Evolutionary conservation across 2,329 filamentous ascomycete genomes (phyloP).

Genomic region (Verticillium longisporum): DNA sequence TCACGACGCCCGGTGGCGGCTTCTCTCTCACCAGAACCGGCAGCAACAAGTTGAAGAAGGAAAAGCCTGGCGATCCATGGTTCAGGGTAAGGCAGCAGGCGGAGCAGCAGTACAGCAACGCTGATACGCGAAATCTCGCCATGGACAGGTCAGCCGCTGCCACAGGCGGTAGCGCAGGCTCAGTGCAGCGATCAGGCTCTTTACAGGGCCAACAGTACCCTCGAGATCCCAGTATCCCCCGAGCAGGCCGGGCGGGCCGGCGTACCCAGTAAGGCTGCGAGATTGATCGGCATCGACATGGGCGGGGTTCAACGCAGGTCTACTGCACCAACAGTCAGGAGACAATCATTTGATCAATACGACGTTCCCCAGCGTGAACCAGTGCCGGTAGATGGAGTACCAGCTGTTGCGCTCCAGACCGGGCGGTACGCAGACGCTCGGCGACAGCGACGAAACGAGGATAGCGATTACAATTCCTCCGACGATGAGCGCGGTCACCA

Average conservation of each 20-base stretch:
- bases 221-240: slow-evolving; percentile 14
- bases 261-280: slow-evolving; percentile 12
- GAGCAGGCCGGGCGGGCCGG: slow-evolving; percentile 1
- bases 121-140: slow-evolving; percentile 15
- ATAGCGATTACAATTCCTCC: neutral
- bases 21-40: slow-evolving; percentile 36
- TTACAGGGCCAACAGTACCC: slow-evolving; percentile 25
- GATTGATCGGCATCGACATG: slow-evolving; percentile 7
- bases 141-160: slow-evolving; percentile 12
- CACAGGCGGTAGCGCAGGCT: slow-evolving; percentile 7
- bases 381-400: slow-evolving; percentile 1
- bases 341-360: slow-evolving; percentile 4
- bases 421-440: slow-evolving; percentile 1
- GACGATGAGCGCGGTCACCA: slow-evolving; percentile 19
- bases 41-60: slow-evolving; percentile 55
- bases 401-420: slow-evolving; percentile 1
- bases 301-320: slow-evolving; percentile 10
- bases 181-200: slow-evolving; percentile 8
- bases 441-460: slow-evolving; percentile 1
- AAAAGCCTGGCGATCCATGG: slow-evolving; percentile 46
- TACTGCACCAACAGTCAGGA: slow-evolving; percentile 5
- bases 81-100: slow-evolving; percentile 33
- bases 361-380: slow-evolving; percentile 2
- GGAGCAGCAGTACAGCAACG: slow-evolving; percentile 28
- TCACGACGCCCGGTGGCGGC: slow-evolving; percentile 20